Evolutionary conservation across 805 yeast genomes (phyloP).

Genomic region (Starmerella vaccinii): DNA sequence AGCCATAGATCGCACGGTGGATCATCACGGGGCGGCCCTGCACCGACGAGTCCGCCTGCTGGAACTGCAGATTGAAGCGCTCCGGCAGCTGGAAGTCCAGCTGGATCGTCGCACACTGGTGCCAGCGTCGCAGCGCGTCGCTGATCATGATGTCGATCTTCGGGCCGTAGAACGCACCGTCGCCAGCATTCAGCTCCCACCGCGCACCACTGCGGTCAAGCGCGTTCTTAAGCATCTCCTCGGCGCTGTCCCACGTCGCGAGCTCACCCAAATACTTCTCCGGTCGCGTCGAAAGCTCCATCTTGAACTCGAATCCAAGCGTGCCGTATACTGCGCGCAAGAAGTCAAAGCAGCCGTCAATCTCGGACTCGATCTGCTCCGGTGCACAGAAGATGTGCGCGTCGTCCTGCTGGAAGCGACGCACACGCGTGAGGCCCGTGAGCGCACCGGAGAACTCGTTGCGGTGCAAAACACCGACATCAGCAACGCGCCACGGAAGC

Average conservation of each 20-base stretch:
- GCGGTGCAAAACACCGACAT: constrained; percentile 94
- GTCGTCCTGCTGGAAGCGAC: constrained; percentile 98
- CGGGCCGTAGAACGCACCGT: constrained; percentile 96
- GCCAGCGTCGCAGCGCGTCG: constrained; percentile 93
- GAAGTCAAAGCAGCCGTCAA: constrained; percentile 75
- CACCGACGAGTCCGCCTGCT: constrained; percentile 34
- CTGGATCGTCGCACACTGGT: constrained; percentile 98
- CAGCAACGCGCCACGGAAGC: constrained; percentile 98
- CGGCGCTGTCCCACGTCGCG: constrained; percentile 91
- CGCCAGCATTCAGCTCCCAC: constrained; percentile 95
- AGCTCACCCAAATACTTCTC: constrained; percentile 91
- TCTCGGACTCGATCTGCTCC: constrained; percentile 82
- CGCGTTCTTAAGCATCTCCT: constrained; percentile 69
- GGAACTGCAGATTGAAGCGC: constrained; percentile 83
- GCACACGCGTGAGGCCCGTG: constrained; percentile 89
- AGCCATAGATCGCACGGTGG: constrained; percentile 97
- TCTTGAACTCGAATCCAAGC: constrained; percentile 88
- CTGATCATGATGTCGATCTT: constrained; percentile 93
- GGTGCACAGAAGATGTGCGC: constrained; percentile 94
- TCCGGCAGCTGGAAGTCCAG: constrained; percentile 96
- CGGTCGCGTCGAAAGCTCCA: constrained; percentile 96
- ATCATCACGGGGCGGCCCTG: constrained; percentile 93
- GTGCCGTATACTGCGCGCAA: constrained; percentile 76
- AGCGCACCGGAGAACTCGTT: constrained; percentile 94
- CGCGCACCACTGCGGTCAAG: constrained; percentile 75